A percentile compares a stretch with the other conserved stretches of the same genome.
These are phyloP conservation scores for Coemansia sp. DNA, from an alignment of 192 early-diverging fungal genomes.

Conservation along the genomic window DNA sequence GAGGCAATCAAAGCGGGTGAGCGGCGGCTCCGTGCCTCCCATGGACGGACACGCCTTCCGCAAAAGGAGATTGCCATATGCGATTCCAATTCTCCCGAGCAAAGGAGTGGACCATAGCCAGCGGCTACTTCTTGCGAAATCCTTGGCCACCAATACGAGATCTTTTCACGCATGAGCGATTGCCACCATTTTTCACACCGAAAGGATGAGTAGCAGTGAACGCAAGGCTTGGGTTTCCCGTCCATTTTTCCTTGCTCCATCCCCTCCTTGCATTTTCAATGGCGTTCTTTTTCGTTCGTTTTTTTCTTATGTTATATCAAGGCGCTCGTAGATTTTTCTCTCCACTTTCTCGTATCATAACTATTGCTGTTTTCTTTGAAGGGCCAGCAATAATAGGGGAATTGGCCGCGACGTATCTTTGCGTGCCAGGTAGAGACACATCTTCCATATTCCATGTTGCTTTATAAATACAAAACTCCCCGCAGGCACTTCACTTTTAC, in stretches of 20 bases:
- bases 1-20: not conserved
- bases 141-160: not conserved
- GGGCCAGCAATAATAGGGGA: not conserved
- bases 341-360: not conserved
- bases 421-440: not conserved
- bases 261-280: constrained; percentile 2
- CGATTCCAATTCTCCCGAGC: not conserved
- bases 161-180: constrained; percentile 7
- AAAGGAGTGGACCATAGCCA: not conserved
- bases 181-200: not conserved
- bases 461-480: constrained; percentile 4
- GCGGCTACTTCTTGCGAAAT: not conserved
- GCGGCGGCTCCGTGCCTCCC: not conserved
- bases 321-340: not conserved
- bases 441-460: not conserved
- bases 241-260: constrained; percentile 8
- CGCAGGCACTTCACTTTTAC: not conserved
- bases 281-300: not conserved
- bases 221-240: constrained; percentile 7
- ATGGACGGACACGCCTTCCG: not conserved
- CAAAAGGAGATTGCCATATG: not conserved
- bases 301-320: not conserved
- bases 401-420: not conserved
- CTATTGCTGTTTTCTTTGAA: not conserved
- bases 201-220: not conserved